Percentiles rank a stretch among this genome's conserved stretches.
Evolutionary conservation across 225 moss, liverwort and hornwort genomes (phyloP).

Genomic region (Marchantia polymorpha): DNA sequence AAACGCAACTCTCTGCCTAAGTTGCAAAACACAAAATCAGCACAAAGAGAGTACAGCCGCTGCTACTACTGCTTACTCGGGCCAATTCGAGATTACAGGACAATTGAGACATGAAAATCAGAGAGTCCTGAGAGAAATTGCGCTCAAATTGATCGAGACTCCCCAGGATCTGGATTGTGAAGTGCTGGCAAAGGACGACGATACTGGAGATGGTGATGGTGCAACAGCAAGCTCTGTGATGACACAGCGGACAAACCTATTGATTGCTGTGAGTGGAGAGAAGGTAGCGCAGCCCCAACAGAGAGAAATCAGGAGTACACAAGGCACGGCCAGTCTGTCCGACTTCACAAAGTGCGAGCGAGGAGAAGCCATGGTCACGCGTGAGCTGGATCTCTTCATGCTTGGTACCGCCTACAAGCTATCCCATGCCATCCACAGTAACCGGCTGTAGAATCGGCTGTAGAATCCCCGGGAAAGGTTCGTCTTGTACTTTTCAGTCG

Average conservation of each 20-base stretch:
- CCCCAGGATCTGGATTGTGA: neutral
- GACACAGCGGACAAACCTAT: neutral
- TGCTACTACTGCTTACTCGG: neutral
- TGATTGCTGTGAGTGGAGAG: slow-evolving; percentile 3
- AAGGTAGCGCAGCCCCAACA: neutral
- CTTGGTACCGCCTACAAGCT: neutral
- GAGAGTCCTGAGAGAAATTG: neutral
- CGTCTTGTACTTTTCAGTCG: no score
- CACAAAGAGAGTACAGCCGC: neutral
- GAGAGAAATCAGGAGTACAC: slow-evolving; percentile 7
- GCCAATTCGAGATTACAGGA: neutral
- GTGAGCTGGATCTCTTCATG: slow-evolving; percentile 14
- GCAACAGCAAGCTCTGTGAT: neutral
- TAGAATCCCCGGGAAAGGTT: neutral
- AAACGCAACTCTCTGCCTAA: no score
- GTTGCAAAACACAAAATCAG: neutral
- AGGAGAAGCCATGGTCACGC: neutral
- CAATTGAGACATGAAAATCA: neutral
- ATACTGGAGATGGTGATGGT: neutral
- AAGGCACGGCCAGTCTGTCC: slow-evolving; percentile 1
- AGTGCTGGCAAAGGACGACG: neutral
- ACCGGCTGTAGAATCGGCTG: neutral
- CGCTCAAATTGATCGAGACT: neutral
- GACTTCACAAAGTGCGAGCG: neutral
- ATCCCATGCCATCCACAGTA: neutral